phyloP scores from a whole-genome alignment of 352 stramenopile genomes.

The Phytopythium aichiense region DNA sequence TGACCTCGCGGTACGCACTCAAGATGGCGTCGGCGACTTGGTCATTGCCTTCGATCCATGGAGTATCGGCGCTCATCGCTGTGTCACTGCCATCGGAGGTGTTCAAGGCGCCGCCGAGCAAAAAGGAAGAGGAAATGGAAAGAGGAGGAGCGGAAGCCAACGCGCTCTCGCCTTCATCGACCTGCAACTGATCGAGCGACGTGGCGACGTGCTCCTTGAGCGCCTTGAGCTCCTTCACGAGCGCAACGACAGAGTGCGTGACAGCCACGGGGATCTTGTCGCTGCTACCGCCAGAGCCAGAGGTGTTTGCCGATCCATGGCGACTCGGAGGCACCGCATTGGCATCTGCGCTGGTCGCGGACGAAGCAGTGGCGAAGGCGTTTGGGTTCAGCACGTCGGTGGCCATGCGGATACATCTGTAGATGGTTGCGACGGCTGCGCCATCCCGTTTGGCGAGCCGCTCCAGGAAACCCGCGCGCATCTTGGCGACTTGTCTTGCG shows the following conservation, averaged over 20 bases:
- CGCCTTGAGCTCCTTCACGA: slow-evolving; percentile 67
- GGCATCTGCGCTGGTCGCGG: neutral
- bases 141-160: slow-evolving; percentile 11
- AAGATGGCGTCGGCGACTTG: slow-evolving; percentile 52
- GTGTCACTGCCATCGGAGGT: neutral
- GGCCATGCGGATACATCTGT: slow-evolving; percentile 57
- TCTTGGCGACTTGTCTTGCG: slow-evolving; percentile 3
- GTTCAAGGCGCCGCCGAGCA: neutral
- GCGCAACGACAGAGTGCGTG: slow-evolving; percentile 53
- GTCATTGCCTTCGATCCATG: slow-evolving; percentile 30
- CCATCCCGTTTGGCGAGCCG: slow-evolving; percentile 56
- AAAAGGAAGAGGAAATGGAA: slow-evolving; percentile 14
- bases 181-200: slow-evolving; percentile 46
- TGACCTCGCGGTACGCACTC: slow-evolving; percentile 56
- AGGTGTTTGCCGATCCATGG: neutral
- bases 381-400: slow-evolving; percentile 62
- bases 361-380: slow-evolving; percentile 13
- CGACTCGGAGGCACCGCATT: neutral
- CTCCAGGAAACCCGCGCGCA: slow-evolving; percentile 36
- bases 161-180: slow-evolving; percentile 14
- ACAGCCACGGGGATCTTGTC: slow-evolving; percentile 50
- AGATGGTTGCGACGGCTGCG: slow-evolving; percentile 55
- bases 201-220: slow-evolving; percentile 65
- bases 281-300: neutral
- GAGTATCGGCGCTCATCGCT: slow-evolving; percentile 12